phyloP scores from a whole-genome alignment of 2,329 filamentous ascomycete species.

The Xylariales sp. region DNA sequence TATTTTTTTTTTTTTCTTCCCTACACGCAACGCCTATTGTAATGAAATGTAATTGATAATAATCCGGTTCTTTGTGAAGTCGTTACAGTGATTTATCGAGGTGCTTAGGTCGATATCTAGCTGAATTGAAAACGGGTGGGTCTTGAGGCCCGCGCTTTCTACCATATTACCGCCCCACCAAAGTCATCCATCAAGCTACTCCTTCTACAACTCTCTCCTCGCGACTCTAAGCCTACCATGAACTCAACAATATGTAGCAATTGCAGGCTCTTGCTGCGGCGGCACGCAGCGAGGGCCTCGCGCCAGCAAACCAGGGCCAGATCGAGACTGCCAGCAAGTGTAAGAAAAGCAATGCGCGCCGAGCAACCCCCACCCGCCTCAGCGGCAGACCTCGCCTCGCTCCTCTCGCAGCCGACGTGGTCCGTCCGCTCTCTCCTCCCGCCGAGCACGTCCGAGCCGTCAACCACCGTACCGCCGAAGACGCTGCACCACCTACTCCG shows the following conservation, averaged over 20 bases:
- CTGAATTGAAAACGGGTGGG: no score
- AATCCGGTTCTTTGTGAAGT: no score
- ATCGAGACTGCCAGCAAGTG: constrained; percentile 24
- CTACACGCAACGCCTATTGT: no score
- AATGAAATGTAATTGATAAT: no score
- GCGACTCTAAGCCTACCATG: constrained; percentile 37
- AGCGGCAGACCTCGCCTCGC: constrained; percentile 48
- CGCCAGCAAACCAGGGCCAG: constrained; percentile 3
- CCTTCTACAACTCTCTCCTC: not conserved
- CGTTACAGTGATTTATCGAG: no score
- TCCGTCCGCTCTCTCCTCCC: constrained; percentile 82
- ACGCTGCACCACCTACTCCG: constrained; percentile 87
- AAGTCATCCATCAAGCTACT: not conserved
- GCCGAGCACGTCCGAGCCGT: constrained; percentile 44
- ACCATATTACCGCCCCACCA: not conserved
- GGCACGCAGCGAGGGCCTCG: constrained; percentile 14
- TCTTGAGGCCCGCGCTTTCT: no score
- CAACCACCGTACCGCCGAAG: constrained; percentile 65
- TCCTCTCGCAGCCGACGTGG: constrained; percentile 81
- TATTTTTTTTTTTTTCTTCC: no score
- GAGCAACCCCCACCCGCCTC: constrained; percentile 51
- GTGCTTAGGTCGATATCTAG: no score
- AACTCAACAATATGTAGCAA: constrained; percentile 42
- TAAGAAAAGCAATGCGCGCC: constrained; percentile 34
- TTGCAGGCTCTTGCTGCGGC: constrained; percentile 43